These are phyloP conservation scores for Candida dajiaensis DNA, from an alignment of 805 yeast genomes.

Conservation along the genomic window DNA sequence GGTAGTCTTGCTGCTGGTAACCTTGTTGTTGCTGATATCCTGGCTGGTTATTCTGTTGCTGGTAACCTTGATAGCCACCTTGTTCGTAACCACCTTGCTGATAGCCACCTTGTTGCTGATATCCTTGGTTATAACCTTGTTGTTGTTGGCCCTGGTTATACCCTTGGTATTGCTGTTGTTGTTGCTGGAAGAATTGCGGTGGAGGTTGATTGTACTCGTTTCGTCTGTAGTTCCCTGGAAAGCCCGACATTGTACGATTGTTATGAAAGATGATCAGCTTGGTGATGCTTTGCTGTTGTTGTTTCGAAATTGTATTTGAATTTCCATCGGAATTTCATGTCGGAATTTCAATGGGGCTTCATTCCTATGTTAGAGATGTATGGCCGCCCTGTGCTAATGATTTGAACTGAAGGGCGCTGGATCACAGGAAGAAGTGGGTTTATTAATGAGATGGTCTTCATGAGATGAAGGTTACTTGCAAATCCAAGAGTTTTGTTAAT, in stretches of 20 bases:
- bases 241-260: background rate
- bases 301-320: background rate
- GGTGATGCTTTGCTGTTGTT: no score
- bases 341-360: background rate
- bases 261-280: no score
- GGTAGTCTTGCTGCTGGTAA: background rate
- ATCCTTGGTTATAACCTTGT: background rate
- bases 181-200: slow-evolving; percentile 1
- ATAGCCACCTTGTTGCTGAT: background rate
- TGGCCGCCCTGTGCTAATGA: no score
- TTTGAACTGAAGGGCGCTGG: no score
- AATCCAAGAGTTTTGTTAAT: no score
- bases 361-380: no score
- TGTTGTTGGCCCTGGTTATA: background rate
- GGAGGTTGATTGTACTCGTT: background rate
- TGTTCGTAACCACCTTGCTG: background rate
- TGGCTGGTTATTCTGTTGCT: background rate
- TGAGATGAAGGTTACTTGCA: no score
- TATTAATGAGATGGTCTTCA: no score
- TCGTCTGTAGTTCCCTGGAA: background rate
- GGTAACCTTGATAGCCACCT: background rate
- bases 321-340: background rate
- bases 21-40: background rate
- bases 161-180: background rate
- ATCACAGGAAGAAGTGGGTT: no score